Percentiles rank a stretch among this genome's conserved stretches.
These are phyloP conservation scores for Adansonia rubrostipa DNA, from an alignment of 441 rosid genomes.

Conservation along the genomic window DNA sequence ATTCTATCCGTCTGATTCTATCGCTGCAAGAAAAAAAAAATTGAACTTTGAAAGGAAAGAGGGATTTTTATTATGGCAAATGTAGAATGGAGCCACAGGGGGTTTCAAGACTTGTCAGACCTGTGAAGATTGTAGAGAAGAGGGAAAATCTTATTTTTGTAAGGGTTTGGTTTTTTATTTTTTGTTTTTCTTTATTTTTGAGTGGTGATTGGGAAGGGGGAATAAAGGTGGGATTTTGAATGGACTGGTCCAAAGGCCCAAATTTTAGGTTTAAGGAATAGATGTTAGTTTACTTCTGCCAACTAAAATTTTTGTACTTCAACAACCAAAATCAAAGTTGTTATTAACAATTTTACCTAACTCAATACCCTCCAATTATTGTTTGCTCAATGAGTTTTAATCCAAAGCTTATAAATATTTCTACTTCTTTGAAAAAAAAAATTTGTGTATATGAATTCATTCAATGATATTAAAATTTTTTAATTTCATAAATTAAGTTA, in stretches of 20 bases:
- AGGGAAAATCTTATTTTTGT: conserved; percentile 30
- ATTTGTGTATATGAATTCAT: too few relatives aligned
- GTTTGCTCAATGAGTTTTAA: background rate
- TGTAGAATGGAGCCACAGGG: conserved; percentile 13
- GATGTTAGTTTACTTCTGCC: background rate
- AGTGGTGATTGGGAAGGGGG: background rate
- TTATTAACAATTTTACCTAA: conserved; percentile 2
- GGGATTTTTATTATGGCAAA: conserved; percentile 20
- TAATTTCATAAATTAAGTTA: too few relatives aligned
- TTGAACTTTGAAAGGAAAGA: background rate
- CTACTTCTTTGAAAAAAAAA: background rate
- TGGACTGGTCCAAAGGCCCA: conserved; percentile 9
- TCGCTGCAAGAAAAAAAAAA: background rate
- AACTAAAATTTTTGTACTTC: background rate
- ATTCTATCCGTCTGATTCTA: background rate
- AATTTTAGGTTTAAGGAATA: background rate
- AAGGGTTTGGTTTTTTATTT: conserved; percentile 25
- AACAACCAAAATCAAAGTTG: conserved; percentile 18
- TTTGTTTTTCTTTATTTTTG: background rate
- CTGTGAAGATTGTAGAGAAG: conserved; percentile 29
- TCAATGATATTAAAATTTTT: too few relatives aligned
- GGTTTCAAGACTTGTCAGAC: conserved; percentile 22
- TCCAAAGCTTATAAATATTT: background rate
- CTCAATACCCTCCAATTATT: background rate
- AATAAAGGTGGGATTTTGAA: background rate